Evolutionary conservation across 2,329 filamentous ascomycete genomes (phyloP), one percentile per base, ranked within the genome.

Genomic region (Arthrobotrys sinensis): DNA sequence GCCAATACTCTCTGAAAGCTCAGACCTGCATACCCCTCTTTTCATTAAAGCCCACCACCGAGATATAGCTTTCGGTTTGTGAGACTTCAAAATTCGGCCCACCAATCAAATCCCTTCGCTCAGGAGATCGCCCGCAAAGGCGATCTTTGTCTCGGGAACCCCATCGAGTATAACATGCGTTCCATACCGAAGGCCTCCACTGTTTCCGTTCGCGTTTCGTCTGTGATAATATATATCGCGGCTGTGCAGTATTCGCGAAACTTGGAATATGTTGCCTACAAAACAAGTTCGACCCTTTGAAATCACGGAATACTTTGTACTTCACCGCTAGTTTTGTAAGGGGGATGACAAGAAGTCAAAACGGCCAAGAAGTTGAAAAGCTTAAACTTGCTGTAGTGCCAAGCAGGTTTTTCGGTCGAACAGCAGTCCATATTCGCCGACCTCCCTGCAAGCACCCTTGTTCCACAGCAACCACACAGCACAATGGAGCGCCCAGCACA

Each of bases 141-240:
- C 52, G 75, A 78, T 78, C 75, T 67, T 50, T 72, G 75, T 72
- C 75, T 78, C 75, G 75, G 75, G 67, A 72, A 72, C 67, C 67
- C 75, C 75, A 78, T 78, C 55, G 10, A 68, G 75, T n/a, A 72
- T 63, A 67, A 52, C n/a, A 63, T 43, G 36, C 67, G 45, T 71
- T 57, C 46, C 24, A 28, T 21, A 32, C 53, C 40, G 53, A 72
- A 65, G 67, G 68, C 68, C 24, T 55, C 68, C 68, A 40, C 16
- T 21, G n/a, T 45, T 63, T 75, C 45, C 43, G 48, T 53, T 43
- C 46, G 40, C 60, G 62, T 60, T 60, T 67, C 62, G 60, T 73
- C 62, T 62, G 45, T 32, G 40, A 21, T 65, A 21, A 55, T 36
- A 57, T 38, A 45, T 34, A 34, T 19, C 46, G 45, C 50, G 53